These are phyloP conservation scores for Trichoderma asperellum DNA, from an alignment of 2,329 filamentous ascomycete species.

Conservation along the genomic window DNA sequence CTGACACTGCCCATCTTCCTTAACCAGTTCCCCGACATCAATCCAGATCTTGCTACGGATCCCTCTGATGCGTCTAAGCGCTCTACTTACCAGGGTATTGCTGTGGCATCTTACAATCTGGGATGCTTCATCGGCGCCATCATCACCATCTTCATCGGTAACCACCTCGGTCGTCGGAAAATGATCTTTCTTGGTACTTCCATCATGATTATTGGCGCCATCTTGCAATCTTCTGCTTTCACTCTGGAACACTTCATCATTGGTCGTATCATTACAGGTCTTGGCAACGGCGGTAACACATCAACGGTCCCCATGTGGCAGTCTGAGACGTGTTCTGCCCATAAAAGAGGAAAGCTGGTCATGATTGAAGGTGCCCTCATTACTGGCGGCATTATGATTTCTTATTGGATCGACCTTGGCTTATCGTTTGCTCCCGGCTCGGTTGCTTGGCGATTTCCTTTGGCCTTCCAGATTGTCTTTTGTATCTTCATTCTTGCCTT, in stretches of 20 bases:
- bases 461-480: slow-evolving; percentile 60
- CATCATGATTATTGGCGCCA: slow-evolving; percentile 62
- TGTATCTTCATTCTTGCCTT: slow-evolving; percentile 60
- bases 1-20: slow-evolving; percentile 68
- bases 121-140: slow-evolving; percentile 67
- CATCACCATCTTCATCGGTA: slow-evolving; percentile 68
- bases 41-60: slow-evolving; percentile 48
- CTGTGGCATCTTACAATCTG: slow-evolving; percentile 61
- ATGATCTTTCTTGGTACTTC: slow-evolving; percentile 63
- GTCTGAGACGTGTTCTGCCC: slow-evolving; percentile 60
- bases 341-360: slow-evolving; percentile 63
- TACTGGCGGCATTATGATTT: slow-evolving; percentile 59
- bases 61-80: slow-evolving; percentile 45
- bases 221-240: slow-evolving; percentile 62
- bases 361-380: slow-evolving; percentile 65
- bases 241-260: slow-evolving; percentile 59
- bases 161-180: slow-evolving; percentile 61
- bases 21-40: slow-evolving; percentile 57
- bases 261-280: slow-evolving; percentile 62
- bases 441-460: slow-evolving; percentile 61
- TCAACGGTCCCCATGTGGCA: slow-evolving; percentile 65
- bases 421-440: slow-evolving; percentile 53
- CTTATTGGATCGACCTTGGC: slow-evolving; percentile 65
- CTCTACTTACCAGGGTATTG: slow-evolving; percentile 58
- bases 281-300: slow-evolving; percentile 61